Percentiles rank a stretch among this genome's conserved stretches.
Conservation (phyloP, 2,329 filamentous ascomycete species). For the Xylaria sp. region DNA sequence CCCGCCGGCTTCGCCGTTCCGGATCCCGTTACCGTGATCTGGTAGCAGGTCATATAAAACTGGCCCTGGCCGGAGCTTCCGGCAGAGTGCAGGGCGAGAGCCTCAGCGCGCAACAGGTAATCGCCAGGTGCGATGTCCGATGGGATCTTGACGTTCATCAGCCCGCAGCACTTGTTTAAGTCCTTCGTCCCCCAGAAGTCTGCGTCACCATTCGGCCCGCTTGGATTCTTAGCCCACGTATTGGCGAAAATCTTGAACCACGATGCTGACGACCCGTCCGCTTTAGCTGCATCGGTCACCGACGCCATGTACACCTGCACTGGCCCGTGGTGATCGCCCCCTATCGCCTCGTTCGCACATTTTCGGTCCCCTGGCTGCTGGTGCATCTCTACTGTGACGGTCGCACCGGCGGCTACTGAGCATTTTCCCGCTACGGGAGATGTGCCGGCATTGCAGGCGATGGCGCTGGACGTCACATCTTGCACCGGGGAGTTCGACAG, state of each 20-base stretch:
- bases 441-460: conserved; percentile 50
- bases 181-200: conserved; percentile 55
- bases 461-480: conserved; percentile 47
- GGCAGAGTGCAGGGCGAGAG: conserved; percentile 51
- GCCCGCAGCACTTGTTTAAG: conserved; percentile 49
- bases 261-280: conserved; percentile 39
- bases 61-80: conserved; percentile 35
- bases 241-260: conserved; percentile 55
- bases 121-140: conserved; percentile 48
- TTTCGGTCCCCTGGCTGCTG: conserved; percentile 44
- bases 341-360: conserved; percentile 50
- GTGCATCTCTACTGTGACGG: conserved; percentile 64
- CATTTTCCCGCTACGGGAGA: conserved; percentile 50
- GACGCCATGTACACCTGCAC: conserved; percentile 49
- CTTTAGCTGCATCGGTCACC: conserved; percentile 46
- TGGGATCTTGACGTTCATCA: conserved; percentile 48
- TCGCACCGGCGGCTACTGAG: conserved; percentile 52
- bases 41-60: conserved; percentile 43
- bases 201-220: conserved; percentile 46
- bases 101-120: conserved; percentile 52
- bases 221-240: conserved; percentile 47
- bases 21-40: conserved; percentile 40
- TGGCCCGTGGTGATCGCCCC: conserved; percentile 51
- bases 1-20: conserved; percentile 37
- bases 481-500: conserved; percentile 57